Base-by-base conservation (phyloP, 2,329 filamentous ascomycete species). In the Exophiala calicioides region DNA sequence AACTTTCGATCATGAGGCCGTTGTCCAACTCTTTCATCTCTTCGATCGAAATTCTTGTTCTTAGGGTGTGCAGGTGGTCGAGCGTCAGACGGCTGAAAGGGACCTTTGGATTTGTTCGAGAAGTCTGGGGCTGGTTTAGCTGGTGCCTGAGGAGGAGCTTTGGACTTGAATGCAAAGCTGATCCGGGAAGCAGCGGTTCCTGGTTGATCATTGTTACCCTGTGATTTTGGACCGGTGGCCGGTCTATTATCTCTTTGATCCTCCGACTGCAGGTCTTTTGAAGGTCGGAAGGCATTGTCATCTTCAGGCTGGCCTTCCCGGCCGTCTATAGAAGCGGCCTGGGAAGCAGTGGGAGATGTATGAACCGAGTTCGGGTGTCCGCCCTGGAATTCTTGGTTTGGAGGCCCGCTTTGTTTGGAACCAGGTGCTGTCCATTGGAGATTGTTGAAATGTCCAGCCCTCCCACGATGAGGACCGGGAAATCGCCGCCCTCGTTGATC, bases 91-190 rank as follows among this genome's bases (percentile, higher is more conserved):
- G 66, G 59, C 29, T 69, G 62, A 38, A 62, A 66, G 60, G 68
- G 51, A 62, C 73, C 63, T 67, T 68, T 44, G 63, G 48, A 44
- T 57, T 66, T 71, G 58, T 65, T 68, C 10, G 71, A 68, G 41
- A 79, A 58, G 49, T 77, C 76, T 30, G 71, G 62, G 31, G 78
- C 75, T 20, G 72, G 68, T 52, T 76, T 77, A 35, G 71, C 70
- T 47, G 75, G 72, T 52, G 77, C 72, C 19, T 72, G 69, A 15
- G 83, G 75, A 3, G 77, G 74, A 16, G 82, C 80, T 62, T 86
- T 91, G 46, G 84, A 79, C 65, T 96, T 96, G 67, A 97, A 89
- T 1, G 90, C 89, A 65, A 97, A 97, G 65, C 89, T 94, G 62
- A 96, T 94, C 68, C 91, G 93, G 33, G 82, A 81, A 2, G 72